These are phyloP conservation scores for Fusarium pseudoanthophilum DNA, from an alignment of 2,329 filamentous ascomycete genomes.

Conservation along the genomic window DNA sequence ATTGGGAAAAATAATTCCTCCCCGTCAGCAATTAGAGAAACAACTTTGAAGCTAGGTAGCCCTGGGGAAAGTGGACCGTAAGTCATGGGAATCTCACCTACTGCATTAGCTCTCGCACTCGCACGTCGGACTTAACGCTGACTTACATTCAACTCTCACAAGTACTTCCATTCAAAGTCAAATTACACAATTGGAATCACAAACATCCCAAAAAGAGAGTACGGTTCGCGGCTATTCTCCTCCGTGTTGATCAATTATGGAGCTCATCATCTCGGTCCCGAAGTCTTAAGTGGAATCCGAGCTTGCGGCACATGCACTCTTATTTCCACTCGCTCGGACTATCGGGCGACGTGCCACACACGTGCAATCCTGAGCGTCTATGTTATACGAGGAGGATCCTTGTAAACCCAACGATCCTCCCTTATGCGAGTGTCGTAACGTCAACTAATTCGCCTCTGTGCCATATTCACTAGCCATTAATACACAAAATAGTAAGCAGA, in stretches of 20 bases:
- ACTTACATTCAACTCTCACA: not conserved
- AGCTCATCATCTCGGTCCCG: not conserved
- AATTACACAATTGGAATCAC: fast-evolving
- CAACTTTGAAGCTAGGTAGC: not conserved
- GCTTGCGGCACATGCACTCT: not conserved
- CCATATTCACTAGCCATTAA: not conserved
- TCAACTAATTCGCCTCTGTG: no score
- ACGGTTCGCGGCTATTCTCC: not conserved
- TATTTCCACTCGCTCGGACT: not conserved
- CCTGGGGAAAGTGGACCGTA: not conserved
- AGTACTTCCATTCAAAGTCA: fast-evolving
- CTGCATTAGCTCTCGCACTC: not conserved
- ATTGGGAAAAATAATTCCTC: fast-evolving
- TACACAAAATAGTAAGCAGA: fast-evolving
- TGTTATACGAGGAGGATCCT: not conserved
- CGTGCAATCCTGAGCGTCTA: not conserved
- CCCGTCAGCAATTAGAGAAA: not conserved
- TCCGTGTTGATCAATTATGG: not conserved
- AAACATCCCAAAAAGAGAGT: not conserved
- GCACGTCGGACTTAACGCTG: not conserved
- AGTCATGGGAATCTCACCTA: not conserved
- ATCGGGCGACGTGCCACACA: not conserved
- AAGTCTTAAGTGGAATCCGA: not conserved
- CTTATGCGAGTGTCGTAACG: not conserved
- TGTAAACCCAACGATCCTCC: not conserved